Evolutionary conservation across 208 protist species (phyloP).

Genomic region (Lotmaria passim): DNA sequence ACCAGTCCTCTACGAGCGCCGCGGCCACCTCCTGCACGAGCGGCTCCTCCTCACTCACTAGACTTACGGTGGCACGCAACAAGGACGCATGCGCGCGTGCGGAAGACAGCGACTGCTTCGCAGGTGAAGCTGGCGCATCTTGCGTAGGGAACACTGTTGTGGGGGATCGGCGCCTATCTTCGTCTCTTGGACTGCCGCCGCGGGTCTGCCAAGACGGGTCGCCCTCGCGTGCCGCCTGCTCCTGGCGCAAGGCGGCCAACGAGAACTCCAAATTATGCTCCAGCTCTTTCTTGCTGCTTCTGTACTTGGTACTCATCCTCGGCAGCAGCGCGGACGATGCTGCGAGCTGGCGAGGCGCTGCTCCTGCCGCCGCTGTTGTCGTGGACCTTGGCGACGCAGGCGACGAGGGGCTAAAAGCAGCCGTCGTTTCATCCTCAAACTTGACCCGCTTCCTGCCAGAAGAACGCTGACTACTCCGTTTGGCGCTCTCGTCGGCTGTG

Average conservation of each 20-base stretch:
- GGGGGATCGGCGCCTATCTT: not conserved
- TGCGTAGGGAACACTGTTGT: not conserved
- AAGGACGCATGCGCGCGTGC: slow-evolving; percentile 24
- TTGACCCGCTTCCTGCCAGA: not conserved
- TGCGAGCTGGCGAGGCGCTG: not conserved
- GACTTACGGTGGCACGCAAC: slow-evolving; percentile 27
- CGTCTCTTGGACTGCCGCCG: too few species aligned
- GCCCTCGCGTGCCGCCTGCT: slow-evolving; percentile 8
- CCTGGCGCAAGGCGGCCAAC: not conserved
- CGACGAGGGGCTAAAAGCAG: not conserved
- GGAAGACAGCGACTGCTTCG: not conserved
- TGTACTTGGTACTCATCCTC: not conserved
- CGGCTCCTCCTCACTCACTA: slow-evolving; percentile 53
- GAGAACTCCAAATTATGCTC: not conserved
- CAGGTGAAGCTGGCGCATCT: not conserved
- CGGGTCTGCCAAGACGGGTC: too few species aligned
- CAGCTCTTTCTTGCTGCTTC: not conserved
- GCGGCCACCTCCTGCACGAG: slow-evolving; percentile 57
- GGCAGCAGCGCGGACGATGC: slow-evolving; percentile 28
- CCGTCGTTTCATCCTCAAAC: not conserved
- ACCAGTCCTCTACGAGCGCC: slow-evolving; percentile 50
- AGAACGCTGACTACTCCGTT: not conserved
- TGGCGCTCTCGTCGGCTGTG: not conserved
- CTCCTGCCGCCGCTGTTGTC: too few species aligned
- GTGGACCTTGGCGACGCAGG: not conserved